Percentiles rank a stretch among this genome's conserved stretches.
These are phyloP conservation scores for Diatrype stigma DNA, from an alignment of 2,329 filamentous ascomycete genomes.

Conservation along the genomic window DNA sequence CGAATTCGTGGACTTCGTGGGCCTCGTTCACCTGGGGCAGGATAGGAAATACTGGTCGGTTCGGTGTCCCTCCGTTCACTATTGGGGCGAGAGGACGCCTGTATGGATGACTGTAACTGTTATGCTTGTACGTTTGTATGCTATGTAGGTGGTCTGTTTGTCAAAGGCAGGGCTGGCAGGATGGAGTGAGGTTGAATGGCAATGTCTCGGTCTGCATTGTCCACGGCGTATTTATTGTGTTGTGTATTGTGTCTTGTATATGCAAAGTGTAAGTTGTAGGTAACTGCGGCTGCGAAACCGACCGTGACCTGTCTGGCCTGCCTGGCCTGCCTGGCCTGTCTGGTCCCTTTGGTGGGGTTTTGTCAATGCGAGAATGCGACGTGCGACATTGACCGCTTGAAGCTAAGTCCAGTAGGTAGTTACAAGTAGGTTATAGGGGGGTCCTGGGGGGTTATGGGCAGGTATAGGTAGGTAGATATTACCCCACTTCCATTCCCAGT, in stretches of 20 bases:
- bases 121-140: no score
- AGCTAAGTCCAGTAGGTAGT: not conserved
- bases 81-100: no score
- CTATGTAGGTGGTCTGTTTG: no score
- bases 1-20: no score
- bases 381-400: not conserved
- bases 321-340: not conserved
- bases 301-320: not conserved
- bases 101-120: no score
- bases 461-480: no score
- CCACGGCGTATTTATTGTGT: not conserved
- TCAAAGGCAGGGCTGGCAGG: not conserved
- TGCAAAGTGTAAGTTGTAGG: not conserved
- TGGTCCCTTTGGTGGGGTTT: not conserved
- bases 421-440: not conserved
- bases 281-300: not conserved
- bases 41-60: no score
- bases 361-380: not conserved
- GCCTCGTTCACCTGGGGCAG: no score
- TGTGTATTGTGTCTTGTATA: not conserved
- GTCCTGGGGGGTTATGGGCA: no score
- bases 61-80: no score
- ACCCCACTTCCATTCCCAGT: no score
- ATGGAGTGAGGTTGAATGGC: not conserved
- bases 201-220: not conserved